Percentiles rank a stretch among this genome's conserved stretches.
These are phyloP conservation scores for Curvularia hawaiiensis DNA, from an alignment of 2,329 filamentous ascomycete species.

Conservation along the genomic window DNA sequence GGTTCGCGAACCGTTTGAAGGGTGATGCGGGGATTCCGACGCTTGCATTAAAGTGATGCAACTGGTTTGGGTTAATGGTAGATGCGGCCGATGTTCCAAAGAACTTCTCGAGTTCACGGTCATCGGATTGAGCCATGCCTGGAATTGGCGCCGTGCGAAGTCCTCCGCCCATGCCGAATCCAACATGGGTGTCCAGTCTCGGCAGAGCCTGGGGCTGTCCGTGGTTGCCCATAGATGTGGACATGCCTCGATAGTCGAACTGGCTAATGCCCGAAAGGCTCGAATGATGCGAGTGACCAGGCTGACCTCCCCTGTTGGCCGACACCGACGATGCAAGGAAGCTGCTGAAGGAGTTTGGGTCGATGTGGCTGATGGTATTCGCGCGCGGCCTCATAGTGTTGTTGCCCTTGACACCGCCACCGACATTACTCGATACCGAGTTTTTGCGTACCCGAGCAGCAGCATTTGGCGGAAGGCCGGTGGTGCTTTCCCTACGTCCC, in stretches of 20 bases:
- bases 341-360: constrained; percentile 71
- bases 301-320: constrained; percentile 56
- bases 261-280: constrained; percentile 72
- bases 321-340: constrained; percentile 56
- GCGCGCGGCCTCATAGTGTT: constrained; percentile 81
- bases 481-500: constrained; percentile 80
- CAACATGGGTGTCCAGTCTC: constrained; percentile 82
- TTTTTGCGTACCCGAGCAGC: constrained; percentile 86
- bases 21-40: constrained; percentile 63
- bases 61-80: constrained; percentile 68
- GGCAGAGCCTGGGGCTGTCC: constrained; percentile 71
- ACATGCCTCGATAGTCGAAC: constrained; percentile 75
- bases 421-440: constrained; percentile 72
- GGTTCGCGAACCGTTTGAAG: constrained; percentile 48
- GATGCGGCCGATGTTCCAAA: constrained; percentile 64
- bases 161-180: constrained; percentile 68
- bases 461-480: constrained; percentile 71
- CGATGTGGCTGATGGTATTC: constrained; percentile 95
- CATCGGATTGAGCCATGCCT: constrained; percentile 57
- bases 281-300: constrained; percentile 70
- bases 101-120: constrained; percentile 71
- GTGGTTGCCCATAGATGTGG: constrained; percentile 68
- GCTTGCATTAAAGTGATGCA: constrained; percentile 88
- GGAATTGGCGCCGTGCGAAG: constrained; percentile 75
- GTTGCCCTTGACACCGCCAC: constrained; percentile 54